A percentile compares a stretch with the other conserved stretches of the same genome.
Conservation (phyloP, 140 eudicot species). For the Bidens hawaiensis region DNA sequence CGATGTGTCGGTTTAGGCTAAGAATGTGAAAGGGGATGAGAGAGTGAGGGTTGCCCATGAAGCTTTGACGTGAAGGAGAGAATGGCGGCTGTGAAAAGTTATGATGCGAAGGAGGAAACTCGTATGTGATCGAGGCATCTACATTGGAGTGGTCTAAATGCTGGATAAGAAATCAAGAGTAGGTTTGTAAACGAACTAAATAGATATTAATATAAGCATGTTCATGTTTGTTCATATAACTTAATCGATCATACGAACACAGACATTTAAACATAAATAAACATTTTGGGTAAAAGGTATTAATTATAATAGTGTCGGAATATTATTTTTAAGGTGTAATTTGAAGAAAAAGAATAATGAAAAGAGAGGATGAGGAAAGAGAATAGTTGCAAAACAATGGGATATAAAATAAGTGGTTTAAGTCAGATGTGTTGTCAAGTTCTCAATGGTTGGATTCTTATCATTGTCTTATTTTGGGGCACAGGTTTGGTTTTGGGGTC, state of each 20-base stretch:
- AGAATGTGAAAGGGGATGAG: too few relatives aligned
- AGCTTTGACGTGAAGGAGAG: too few relatives aligned
- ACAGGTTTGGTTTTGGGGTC: slow-evolving; percentile 8
- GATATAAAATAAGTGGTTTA: slow-evolving; percentile 26
- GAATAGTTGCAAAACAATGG: slow-evolving; percentile 12
- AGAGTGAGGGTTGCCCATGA: too few relatives aligned
- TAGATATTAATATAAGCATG: neutral
- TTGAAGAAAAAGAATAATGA: slow-evolving; percentile 1
- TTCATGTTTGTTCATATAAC: too few relatives aligned
- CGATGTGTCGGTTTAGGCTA: too few relatives aligned
- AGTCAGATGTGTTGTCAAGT: slow-evolving; percentile 33
- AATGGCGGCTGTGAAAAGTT: too few relatives aligned
- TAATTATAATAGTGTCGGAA: slow-evolving; percentile 4
- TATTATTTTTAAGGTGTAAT: neutral
- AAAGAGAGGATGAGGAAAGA: slow-evolving; percentile 1
- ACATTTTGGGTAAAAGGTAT: neutral
- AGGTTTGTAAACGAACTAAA: neutral
- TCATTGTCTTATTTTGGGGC: slow-evolving; percentile 17
- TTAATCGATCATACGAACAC: too few relatives aligned
- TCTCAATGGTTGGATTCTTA: slow-evolving; percentile 17
- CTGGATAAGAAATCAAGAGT: too few relatives aligned
- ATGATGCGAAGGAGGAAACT: too few relatives aligned
- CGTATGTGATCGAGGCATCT: too few relatives aligned
- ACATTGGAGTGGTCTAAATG: too few relatives aligned
- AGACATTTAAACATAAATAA: too few relatives aligned